A percentile compares a stretch with the other conserved stretches of the same genome.
These are phyloP conservation scores for Hemisphaericaspora xylofermentans DNA, from an alignment of 1,139 yeast genomes.

Conservation along the genomic window DNA sequence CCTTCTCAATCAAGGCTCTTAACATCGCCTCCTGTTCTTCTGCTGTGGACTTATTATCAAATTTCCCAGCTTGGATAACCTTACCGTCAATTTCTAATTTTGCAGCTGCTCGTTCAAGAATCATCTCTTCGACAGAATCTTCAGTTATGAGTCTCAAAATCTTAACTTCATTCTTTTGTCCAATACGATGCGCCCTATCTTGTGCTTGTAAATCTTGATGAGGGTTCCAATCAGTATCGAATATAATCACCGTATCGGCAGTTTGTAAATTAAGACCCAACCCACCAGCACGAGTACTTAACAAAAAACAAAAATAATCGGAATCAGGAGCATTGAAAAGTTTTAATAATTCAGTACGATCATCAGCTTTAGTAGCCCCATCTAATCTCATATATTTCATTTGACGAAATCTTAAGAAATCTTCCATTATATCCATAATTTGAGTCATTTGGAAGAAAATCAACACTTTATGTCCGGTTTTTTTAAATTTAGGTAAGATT, in stretches of 20 bases:
- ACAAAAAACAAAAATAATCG: conserved; percentile 71
- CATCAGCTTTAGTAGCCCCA: conserved; percentile 83
- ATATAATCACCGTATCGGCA: conserved; percentile 84
- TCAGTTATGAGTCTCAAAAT: conserved; percentile 77
- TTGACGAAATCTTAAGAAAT: conserved; percentile 61
- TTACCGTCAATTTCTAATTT: conserved; percentile 85
- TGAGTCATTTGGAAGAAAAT: conserved; percentile 88
- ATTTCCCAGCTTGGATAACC: conserved; percentile 86
- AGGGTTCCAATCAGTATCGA: conserved; percentile 91
- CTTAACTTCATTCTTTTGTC: conserved; percentile 83
- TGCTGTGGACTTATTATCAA: conserved; percentile 77
- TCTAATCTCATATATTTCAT: conserved; percentile 76
- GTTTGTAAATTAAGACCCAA: conserved; percentile 82
- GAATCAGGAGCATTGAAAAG: conserved; percentile 71
- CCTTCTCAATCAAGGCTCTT: conserved; percentile 68
- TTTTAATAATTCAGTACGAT: conserved; percentile 68
- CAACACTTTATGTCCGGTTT: conserved; percentile 74
- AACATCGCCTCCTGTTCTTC: conserved; percentile 81
- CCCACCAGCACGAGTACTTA: conserved; percentile 90
- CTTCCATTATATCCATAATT: conserved; percentile 88
- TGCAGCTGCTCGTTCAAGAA: conserved; percentile 77
- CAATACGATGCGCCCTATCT: conserved; percentile 89
- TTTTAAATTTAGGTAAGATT: conserved; percentile 70
- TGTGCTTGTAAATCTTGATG: conserved; percentile 92
- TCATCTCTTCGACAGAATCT: conserved; percentile 81